Conservation (phyloP, 2,329 filamentous ascomycete genomes). For the Alternaria sp. region DNA sequence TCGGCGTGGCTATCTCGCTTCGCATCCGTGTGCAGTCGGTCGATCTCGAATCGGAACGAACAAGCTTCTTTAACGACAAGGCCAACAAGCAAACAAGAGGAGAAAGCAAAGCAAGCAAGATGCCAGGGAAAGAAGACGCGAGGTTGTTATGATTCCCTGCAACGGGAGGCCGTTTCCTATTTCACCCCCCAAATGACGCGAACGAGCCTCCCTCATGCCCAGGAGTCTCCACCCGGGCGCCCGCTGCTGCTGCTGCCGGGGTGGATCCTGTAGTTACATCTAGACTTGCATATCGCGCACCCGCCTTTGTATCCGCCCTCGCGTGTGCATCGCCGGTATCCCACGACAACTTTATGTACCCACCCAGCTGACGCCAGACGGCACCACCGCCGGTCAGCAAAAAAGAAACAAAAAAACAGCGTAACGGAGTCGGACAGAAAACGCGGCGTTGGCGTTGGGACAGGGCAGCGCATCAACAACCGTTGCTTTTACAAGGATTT, state of each 20-base stretch:
- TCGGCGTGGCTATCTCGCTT: conserved; percentile 12
- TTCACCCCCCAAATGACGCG: conserved; percentile 32
- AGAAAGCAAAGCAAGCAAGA: conserved; percentile 8
- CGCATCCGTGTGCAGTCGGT: conserved; percentile 16
- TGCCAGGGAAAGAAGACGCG: conserved; percentile 11
- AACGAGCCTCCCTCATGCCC: conserved; percentile 19
- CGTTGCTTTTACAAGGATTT: neutral
- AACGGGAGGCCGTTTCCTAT: conserved; percentile 24
- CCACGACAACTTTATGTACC: conserved; percentile 5
- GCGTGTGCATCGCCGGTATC: conserved; percentile 8
- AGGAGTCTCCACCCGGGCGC: conserved; percentile 1
- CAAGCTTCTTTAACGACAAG: conserved; percentile 4
- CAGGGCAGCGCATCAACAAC: neutral
- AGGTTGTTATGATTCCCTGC: conserved; percentile 4
- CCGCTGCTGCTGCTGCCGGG: conserved; percentile 2
- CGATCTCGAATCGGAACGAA: conserved; percentile 8
- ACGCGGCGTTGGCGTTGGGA: conserved; percentile 2
- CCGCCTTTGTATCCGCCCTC: conserved; percentile 23
- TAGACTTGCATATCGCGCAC: conserved; percentile 14
- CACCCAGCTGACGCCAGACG: conserved; percentile 11
- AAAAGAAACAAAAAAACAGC: neutral
- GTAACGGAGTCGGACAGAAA: conserved; percentile 3
- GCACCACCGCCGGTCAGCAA: neutral
- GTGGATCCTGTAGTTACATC: conserved; percentile 13
- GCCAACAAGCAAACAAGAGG: conserved; percentile 3